phyloP scores from a whole-genome alignment of 2,329 filamentous ascomycete genomes.

The Penicillium sp. region DNA sequence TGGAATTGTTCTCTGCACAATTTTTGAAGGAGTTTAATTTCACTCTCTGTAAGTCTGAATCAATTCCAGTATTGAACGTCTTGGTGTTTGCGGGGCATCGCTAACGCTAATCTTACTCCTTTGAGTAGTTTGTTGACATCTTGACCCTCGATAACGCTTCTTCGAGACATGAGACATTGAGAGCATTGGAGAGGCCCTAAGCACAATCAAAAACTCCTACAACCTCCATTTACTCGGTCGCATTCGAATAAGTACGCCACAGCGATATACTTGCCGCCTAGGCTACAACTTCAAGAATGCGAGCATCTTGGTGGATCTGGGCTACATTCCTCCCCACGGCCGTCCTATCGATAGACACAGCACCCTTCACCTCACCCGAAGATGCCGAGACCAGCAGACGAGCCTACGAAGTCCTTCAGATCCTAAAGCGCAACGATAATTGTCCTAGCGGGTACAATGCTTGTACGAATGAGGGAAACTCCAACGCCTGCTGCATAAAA shows the following conservation, averaged over 20 bases:
- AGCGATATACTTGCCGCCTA: not conserved
- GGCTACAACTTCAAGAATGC: slow-evolving; percentile 33
- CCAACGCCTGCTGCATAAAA: slow-evolving; percentile 57
- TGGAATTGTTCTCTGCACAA: not conserved
- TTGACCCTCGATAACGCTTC: slow-evolving; percentile 6
- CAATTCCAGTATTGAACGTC: not conserved
- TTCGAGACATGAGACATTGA: slow-evolving; percentile 10
- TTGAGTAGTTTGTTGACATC: slow-evolving; percentile 38
- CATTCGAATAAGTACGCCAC: not conserved
- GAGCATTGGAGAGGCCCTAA: not conserved
- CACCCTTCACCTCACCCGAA: slow-evolving; percentile 32
- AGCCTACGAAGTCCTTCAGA: slow-evolving; percentile 33
- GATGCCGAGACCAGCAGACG: slow-evolving; percentile 22
- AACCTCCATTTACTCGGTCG: not conserved
- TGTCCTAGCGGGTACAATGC: slow-evolving; percentile 56
- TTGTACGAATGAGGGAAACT: slow-evolving; percentile 54
- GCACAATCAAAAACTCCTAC: not conserved
- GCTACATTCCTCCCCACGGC: slow-evolving; percentile 32
- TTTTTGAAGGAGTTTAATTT: not conserved
- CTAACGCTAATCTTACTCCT: slow-evolving; percentile 24
- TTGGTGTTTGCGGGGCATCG: not conserved
- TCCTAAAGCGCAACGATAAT: slow-evolving; percentile 32
- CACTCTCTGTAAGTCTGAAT: not conserved
- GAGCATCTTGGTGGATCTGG: slow-evolving; percentile 31
- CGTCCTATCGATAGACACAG: slow-evolving; percentile 29